Evolutionary conservation across 1,284 basidiomycete genomes (phyloP).

Genomic region (Trichosporon asahii): DNA sequence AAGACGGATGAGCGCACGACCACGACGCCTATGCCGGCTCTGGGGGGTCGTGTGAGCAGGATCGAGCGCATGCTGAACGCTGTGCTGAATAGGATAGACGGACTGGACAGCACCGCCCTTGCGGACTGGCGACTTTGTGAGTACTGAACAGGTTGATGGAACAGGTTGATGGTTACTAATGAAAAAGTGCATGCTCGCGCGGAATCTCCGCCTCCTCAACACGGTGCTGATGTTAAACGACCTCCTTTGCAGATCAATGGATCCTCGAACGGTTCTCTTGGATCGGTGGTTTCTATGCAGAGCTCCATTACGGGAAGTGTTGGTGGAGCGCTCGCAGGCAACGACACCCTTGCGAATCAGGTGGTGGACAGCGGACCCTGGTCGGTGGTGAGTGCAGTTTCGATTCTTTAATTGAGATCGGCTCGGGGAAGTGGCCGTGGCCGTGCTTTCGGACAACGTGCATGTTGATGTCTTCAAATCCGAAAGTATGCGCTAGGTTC

Average conservation of each 20-base stretch:
- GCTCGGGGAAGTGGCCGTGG: background rate
- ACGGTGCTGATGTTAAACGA: constrained; percentile 13
- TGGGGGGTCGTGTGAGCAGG: constrained; percentile 19
- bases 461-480: background rate
- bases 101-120: constrained; percentile 36
- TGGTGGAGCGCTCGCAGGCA: background rate
- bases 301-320: background rate
- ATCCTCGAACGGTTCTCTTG: background rate
- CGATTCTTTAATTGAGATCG: background rate
- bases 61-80: constrained; percentile 46
- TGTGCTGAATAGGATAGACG: constrained; percentile 37
- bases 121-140: constrained; percentile 43
- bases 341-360: background rate
- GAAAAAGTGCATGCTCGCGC: constrained; percentile 37
- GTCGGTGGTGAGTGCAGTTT: constrained; percentile 11
- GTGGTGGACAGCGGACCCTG: constrained; percentile 8
- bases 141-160: constrained; percentile 17
- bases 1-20: background rate
- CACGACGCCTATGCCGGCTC: background rate
- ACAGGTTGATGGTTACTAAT: background rate
- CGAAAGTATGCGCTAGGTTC: background rate
- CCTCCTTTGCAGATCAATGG: constrained; percentile 8
- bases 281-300: background rate
- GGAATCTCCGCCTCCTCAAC: constrained; percentile 28
- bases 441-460: background rate